Base-by-base conservation (phyloP, 1,284 basidiomycete species). In the Moniliella sp. region DNA sequence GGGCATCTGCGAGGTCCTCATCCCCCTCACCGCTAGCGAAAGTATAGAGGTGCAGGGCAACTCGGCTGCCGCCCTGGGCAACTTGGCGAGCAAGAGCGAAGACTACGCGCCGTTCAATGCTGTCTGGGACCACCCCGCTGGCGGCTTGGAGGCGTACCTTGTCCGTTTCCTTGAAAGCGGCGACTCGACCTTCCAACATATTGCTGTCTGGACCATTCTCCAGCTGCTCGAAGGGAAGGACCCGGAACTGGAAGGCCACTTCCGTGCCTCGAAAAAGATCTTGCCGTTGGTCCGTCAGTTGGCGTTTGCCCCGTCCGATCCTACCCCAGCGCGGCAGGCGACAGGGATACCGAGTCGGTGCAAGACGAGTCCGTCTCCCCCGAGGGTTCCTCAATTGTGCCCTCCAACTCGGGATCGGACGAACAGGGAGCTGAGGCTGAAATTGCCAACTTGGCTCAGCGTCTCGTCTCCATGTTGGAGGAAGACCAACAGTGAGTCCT, bases 121-220 rank as follows among this genome's bases (percentile, higher is more conserved):
- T 30, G 88, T 94, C 3, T 97, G 91, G 91, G 79, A 84, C 52
- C 78, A 83, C 62, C 91, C 91, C 3, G 84, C 91, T 37, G 91
- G 86, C 16, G 91, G 91, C 25, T 76, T 99, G 67, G 86, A 94
- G 59, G 75, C 74, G 41, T 99, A 99, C 63, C 69, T 99, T 27
- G 77, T 83, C 54, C 74, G 82, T 29, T 97, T 99, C 74, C 65
- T 99, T 44, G 82, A 76, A 35, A 83, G 78, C 52, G 68, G 79
- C 11, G 91, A 99, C 61, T 78, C 82, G n/a, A 99, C 91, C 0
- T 99, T 99, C 76, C 88, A 94, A 63, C 91, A 99, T 61, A 99
- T 97, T 48, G 91, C 91, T 17, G 86, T 97, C 16, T 61, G 57
- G 65, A 94, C 88, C 1, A 86, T 94, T 42, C 86, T 94, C 8